Conservation (phyloP, 495 filamentous ascomycete genomes). For the Hypomontagnella monticulosa region DNA sequence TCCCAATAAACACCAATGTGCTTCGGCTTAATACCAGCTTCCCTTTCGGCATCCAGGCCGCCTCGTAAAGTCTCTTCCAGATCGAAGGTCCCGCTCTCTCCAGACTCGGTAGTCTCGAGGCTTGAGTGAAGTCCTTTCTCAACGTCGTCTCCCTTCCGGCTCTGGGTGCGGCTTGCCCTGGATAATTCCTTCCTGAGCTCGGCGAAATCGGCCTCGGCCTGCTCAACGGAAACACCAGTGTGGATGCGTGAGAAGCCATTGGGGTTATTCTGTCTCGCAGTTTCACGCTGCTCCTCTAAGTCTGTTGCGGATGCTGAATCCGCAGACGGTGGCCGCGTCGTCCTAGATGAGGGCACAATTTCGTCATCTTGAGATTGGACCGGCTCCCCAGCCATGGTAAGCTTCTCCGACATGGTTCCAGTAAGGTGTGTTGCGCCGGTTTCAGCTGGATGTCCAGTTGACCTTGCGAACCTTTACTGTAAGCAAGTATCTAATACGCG, state of each 20-base stretch:
- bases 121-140: constrained; percentile 51
- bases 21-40: constrained; percentile 81
- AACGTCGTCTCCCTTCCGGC: constrained; percentile 45
- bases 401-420: constrained; percentile 26
- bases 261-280: constrained; percentile 58
- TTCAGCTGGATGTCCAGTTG: neutral
- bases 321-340: constrained; percentile 46
- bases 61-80: constrained; percentile 75
- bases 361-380: constrained; percentile 7
- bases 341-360: constrained; percentile 17
- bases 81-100: constrained; percentile 67
- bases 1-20: constrained; percentile 85
- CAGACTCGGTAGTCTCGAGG: constrained; percentile 60
- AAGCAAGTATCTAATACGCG: neutral
- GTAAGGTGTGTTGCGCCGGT: neutral
- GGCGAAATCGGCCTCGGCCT: constrained; percentile 80
- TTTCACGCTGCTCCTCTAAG: constrained; percentile 56
- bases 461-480: neutral
- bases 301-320: constrained; percentile 52
- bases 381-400: constrained; percentile 6
- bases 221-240: constrained; percentile 71
- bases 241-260: constrained; percentile 59
- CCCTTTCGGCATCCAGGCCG: constrained; percentile 71
- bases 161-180: constrained; percentile 58
- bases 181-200: constrained; percentile 79